Percentiles rank a stretch among this genome's conserved stretches.
Evolutionary conservation across 1,284 basidiomycete genomes (phyloP).

Genomic region (Pseudozyma sp.): DNA sequence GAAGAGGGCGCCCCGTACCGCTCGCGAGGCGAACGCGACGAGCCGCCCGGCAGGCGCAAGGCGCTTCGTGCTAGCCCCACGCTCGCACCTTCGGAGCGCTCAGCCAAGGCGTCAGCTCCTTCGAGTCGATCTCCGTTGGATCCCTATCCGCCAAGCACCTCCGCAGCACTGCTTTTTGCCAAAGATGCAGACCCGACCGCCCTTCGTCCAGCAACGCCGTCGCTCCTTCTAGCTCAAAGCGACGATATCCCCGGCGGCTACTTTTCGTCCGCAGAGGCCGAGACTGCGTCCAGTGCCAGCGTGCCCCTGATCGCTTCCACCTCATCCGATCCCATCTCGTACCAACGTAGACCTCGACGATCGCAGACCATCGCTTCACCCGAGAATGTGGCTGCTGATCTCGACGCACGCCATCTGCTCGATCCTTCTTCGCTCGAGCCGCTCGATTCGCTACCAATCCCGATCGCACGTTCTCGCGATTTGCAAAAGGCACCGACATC

Average conservation of each 20-base stretch:
- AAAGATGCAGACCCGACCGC: conserved; percentile 6
- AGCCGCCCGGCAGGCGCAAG: conserved; percentile 15
- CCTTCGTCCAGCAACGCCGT: conserved; percentile 40
- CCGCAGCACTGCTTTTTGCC: conserved; percentile 10
- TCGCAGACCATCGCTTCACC: conserved; percentile 42
- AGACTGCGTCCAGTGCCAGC: conserved; percentile 16
- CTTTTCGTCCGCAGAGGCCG: conserved; percentile 9
- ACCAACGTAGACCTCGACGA: conserved; percentile 21
- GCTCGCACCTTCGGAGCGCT: conserved; percentile 16
- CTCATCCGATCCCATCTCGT: not conserved
- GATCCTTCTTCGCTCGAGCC: conserved; percentile 34
- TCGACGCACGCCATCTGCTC: conserved; percentile 19
- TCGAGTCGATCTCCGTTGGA: conserved; percentile 1
- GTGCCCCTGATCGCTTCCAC: conserved; percentile 15
- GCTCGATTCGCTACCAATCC: conserved; percentile 40
- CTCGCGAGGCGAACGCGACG: conserved; percentile 11
- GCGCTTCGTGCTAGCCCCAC: conserved; percentile 20
- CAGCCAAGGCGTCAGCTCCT: conserved; percentile 8
- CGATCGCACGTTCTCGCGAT: conserved; percentile 24
- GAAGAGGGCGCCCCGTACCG: conserved; percentile 14
- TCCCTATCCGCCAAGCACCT: not conserved
- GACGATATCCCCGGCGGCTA: conserved; percentile 9
- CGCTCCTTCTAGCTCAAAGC: conserved; percentile 28
- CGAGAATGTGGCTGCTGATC: conserved; percentile 37
- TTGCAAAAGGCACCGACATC: conserved; percentile 8